Conservation (phyloP, 148 eudicot genomes). For the Euryodendron excelsum region DNA sequence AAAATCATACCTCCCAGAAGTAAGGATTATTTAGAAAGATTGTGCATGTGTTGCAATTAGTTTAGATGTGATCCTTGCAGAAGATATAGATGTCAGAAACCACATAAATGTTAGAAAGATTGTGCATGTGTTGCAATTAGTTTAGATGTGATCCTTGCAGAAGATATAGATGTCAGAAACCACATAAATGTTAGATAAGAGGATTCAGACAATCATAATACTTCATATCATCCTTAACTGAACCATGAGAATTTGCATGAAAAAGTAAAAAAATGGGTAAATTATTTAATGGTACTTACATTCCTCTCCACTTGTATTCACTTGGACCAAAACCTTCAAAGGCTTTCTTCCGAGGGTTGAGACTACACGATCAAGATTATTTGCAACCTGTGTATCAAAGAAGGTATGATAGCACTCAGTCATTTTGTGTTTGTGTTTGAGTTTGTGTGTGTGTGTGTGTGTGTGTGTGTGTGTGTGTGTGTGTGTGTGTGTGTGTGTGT, state of each 20-base stretch:
- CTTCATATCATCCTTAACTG: not conserved
- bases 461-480: too few species aligned
- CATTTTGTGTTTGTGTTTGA: too few species aligned
- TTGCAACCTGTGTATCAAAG: conserved; percentile 57
- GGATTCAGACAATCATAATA: not conserved
- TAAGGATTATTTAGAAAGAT: not conserved
- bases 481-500: too few species aligned
- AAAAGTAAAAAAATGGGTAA: not conserved
- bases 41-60: not conserved
- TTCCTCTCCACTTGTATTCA: conserved; percentile 92
- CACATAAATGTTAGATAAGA: not conserved
- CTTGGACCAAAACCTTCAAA: conserved; percentile 84
- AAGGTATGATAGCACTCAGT: not conserved
- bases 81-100: not conserved
- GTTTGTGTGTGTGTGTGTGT: too few species aligned
- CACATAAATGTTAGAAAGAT: not conserved
- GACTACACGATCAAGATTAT: conserved; percentile 82
- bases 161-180: not conserved
- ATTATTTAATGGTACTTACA: conserved; percentile 46
- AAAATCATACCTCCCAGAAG: not conserved
- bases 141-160: not conserved
- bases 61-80: not conserved
- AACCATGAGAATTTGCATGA: not conserved
- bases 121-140: not conserved
- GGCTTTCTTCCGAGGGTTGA: conserved; percentile 74